These are phyloP conservation scores for Bondarzewia mesenterica DNA, from an alignment of 1,284 basidiomycete species.

Conservation along the genomic window DNA sequence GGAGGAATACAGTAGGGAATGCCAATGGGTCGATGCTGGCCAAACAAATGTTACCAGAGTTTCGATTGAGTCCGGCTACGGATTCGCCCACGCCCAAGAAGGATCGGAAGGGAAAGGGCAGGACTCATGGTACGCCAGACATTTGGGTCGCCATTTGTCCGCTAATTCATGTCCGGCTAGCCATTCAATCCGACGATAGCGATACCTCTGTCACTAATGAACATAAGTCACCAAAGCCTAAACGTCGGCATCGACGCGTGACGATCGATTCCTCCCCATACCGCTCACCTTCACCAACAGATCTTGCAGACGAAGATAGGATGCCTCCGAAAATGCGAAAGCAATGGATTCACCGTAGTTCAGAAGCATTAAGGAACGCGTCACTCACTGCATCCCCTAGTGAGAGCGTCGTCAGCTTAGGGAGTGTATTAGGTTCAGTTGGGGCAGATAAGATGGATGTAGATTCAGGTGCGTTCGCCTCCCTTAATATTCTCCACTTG, in stretches of 20 bases:
- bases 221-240: background rate
- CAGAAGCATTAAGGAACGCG: slow-evolving; percentile 21
- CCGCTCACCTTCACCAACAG: slow-evolving; percentile 12
- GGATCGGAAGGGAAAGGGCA: slow-evolving; percentile 23
- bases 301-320: slow-evolving; percentile 26
- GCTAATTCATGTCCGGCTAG: background rate
- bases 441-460: slow-evolving; percentile 24
- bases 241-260: slow-evolving; percentile 5
- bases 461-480: slow-evolving; percentile 12
- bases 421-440: slow-evolving; percentile 12
- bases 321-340: slow-evolving; percentile 64
- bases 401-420: slow-evolving; percentile 10
- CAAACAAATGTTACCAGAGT: slow-evolving; percentile 1
- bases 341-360: slow-evolving; percentile 31
- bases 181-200: background rate
- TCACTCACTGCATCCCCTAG: slow-evolving; percentile 11
- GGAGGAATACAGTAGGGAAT: slow-evolving; percentile 6
- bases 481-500: slow-evolving; percentile 10
- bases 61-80: background rate
- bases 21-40: background rate
- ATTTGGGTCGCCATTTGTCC: background rate
- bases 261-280: slow-evolving; percentile 3
- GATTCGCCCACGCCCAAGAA: slow-evolving; percentile 12
- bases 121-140: background rate
- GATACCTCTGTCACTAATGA: background rate